phyloP scores from a whole-genome alignment of 1,139 yeast genomes.

The Wickerhamomyces sp. region DNA sequence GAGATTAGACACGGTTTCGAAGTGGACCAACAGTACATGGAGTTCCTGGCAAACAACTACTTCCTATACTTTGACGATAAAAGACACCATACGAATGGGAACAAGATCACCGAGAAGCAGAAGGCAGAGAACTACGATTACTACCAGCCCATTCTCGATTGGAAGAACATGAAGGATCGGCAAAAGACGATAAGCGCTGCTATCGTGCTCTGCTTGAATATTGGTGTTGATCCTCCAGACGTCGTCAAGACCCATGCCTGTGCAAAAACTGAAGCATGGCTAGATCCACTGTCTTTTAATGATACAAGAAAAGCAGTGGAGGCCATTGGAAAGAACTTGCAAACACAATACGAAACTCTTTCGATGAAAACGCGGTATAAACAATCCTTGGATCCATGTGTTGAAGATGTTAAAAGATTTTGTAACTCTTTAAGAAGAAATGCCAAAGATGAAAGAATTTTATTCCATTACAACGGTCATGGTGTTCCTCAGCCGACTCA shows the following conservation, averaged over 20 bases:
- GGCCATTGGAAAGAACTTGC: conserved; percentile 82
- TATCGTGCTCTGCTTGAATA: conserved; percentile 77
- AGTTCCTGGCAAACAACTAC: conserved; percentile 63
- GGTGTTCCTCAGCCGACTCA: conserved; percentile 98
- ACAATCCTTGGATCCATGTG: conserved; percentile 89
- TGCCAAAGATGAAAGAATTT: conserved; percentile 84
- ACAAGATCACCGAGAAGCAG: conserved; percentile 61
- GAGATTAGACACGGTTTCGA: conserved; percentile 80
- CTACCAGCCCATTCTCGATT: conserved; percentile 73
- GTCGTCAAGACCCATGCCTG: conserved; percentile 91
- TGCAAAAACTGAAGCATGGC: conserved; percentile 90
- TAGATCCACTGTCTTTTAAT: conserved; percentile 78
- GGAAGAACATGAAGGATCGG: conserved; percentile 88
- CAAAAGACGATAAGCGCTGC: conserved; percentile 96
- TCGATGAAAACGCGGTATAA: conserved; percentile 86
- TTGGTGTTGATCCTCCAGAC: conserved; percentile 98
- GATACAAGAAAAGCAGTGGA: conserved; percentile 92
- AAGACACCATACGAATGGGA: conserved; percentile 87
- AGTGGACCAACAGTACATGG: conserved; percentile 65
- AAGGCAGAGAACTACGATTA: conserved; percentile 39
- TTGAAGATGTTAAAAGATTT: conserved; percentile 89
- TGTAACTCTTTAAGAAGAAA: conserved; percentile 84
- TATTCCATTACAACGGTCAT: conserved; percentile 96
- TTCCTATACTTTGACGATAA: conserved; percentile 83
- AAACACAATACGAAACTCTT: conserved; percentile 83